These are phyloP conservation scores for Collybiopsis luxurians DNA, from an alignment of 768 basidiomycete genomes.

Conservation along the genomic window DNA sequence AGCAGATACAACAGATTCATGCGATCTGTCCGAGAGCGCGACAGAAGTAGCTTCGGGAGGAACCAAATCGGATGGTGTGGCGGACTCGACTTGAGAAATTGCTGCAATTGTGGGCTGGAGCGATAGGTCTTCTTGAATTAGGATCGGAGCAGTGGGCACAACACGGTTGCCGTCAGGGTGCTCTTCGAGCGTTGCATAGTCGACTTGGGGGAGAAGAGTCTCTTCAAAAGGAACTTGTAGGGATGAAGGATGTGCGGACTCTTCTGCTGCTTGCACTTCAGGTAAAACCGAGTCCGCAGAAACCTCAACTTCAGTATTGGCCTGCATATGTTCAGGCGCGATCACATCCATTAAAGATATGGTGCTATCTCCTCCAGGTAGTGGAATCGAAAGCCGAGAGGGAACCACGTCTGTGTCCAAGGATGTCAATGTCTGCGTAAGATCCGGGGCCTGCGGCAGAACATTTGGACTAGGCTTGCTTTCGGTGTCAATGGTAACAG, in stretches of 20 bases:
- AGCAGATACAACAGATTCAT: constrained; percentile 10
- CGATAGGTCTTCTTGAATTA: not conserved
- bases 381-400: too few species aligned
- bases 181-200: too few species aligned
- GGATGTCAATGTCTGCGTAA: not conserved
- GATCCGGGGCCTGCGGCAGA: too few species aligned
- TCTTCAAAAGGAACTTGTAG: not conserved
- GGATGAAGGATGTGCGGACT: not conserved
- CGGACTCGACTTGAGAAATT: not conserved
- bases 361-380: too few species aligned
- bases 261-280: too few species aligned
- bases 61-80: too few species aligned
- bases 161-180: too few species aligned
- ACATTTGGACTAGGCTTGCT: not conserved
- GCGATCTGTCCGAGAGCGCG: not conserved
- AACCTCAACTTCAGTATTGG: too few species aligned
- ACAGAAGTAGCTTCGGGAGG: not conserved
- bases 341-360: too few species aligned
- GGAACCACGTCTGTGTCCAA: too few species aligned
- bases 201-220: not conserved
- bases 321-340: too few species aligned
- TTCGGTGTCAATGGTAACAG: not conserved
- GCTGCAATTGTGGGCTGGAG: not conserved
- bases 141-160: not conserved
- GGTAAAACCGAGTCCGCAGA: too few species aligned